Evolutionary conservation across 1,139 yeast genomes (phyloP).

Genomic region (Yamadazyma buinensis): DNA sequence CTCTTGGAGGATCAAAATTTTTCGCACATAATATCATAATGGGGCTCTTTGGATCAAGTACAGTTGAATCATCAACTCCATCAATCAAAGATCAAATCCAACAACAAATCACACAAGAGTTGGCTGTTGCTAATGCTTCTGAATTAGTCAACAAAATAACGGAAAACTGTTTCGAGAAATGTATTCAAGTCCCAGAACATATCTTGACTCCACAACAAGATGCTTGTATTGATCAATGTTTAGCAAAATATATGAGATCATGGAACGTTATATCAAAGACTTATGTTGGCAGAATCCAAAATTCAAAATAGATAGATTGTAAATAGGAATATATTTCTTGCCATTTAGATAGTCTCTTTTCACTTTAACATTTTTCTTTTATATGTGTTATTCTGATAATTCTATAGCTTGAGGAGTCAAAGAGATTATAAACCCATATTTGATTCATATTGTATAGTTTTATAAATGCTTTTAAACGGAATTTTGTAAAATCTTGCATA

Average conservation of each 20-base stretch:
- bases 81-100: slow-evolving; percentile 56
- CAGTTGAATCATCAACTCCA: not conserved
- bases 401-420: too few relatives aligned
- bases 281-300: slow-evolving; percentile 70
- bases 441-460: too few relatives aligned
- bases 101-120: slow-evolving; percentile 71
- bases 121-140: slow-evolving; percentile 86
- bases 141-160: slow-evolving; percentile 82
- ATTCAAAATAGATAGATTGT: too few relatives aligned
- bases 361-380: too few relatives aligned
- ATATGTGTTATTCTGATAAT: too few relatives aligned
- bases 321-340: too few relatives aligned
- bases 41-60: slow-evolving; percentile 4
- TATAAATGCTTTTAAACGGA: too few relatives aligned
- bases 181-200: slow-evolving; percentile 56
- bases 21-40: slow-evolving; percentile 2
- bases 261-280: slow-evolving; percentile 83
- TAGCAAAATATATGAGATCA: slow-evolving; percentile 84
- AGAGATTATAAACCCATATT: too few relatives aligned
- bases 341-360: too few relatives aligned
- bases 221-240: slow-evolving; percentile 68
- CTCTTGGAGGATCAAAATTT: too few relatives aligned
- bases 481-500: too few relatives aligned
- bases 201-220: slow-evolving; percentile 28
- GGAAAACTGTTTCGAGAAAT: slow-evolving; percentile 83